Percentiles rank a stretch among this genome's conserved stretches.
Evolutionary conservation across 2,329 filamentous ascomycete species (phyloP).

Genomic region (Monosporascus sp.): DNA sequence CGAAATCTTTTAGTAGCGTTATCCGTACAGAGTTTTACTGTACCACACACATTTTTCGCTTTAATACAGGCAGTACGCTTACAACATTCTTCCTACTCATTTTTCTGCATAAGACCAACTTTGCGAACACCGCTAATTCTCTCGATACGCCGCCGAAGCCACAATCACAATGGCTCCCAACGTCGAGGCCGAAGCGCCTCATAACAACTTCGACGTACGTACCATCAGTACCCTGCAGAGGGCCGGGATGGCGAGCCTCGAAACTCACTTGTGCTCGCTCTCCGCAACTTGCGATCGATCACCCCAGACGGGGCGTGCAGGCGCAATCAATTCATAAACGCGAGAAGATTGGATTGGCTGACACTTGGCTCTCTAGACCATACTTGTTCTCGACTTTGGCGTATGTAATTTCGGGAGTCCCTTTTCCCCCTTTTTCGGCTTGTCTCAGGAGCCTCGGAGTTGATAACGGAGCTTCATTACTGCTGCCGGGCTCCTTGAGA

Average conservation of each 20-base stretch:
- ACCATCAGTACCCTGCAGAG: not conserved
- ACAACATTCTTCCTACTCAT: not conserved
- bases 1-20: no score
- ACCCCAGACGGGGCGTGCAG: not conserved
- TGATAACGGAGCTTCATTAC: not conserved
- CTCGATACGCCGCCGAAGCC: not conserved
- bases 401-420: not conserved
- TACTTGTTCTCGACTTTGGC: conserved; percentile 66
- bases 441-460: not conserved
- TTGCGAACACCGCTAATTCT: not conserved
- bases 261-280: not conserved
- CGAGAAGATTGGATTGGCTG: conserved; percentile 1
- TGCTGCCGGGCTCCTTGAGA: not conserved
- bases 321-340: not conserved
- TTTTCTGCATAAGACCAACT: not conserved
- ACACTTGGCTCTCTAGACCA: conserved; percentile 49
- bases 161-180: not conserved
- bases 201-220: conserved; percentile 32
- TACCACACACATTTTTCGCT: no score
- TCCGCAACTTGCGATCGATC: not conserved
- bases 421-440: not conserved
- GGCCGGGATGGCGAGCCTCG: not conserved
- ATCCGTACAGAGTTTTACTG: no score
- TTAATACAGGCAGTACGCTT: no score
- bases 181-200: conserved; percentile 26